These are phyloP conservation scores for Bruguiera sexangula DNA, from an alignment of 345 rosid genomes.

Conservation along the genomic window DNA sequence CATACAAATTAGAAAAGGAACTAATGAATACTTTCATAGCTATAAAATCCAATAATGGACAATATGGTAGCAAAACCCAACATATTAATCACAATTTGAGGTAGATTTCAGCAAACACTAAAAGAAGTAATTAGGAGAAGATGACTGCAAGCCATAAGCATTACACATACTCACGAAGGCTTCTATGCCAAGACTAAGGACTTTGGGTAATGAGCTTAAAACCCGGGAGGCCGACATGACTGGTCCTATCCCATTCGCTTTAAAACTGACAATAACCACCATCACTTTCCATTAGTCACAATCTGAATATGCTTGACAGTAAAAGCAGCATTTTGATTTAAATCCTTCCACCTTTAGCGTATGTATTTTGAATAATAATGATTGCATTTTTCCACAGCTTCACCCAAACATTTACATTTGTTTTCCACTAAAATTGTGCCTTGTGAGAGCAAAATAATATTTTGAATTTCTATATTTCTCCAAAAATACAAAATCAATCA, in stretches of 20 bases:
- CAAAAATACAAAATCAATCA: not conserved
- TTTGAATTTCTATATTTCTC: too few relatives aligned
- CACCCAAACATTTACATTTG: constrained; percentile 7
- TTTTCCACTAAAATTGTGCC: constrained; percentile 4
- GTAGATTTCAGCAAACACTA: not conserved
- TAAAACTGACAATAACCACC: not conserved
- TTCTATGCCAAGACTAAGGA: not conserved
- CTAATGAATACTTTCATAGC: not conserved
- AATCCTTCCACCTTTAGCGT: constrained; percentile 1
- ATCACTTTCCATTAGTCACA: not conserved
- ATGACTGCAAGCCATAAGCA: not conserved
- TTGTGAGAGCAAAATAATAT: constrained; percentile 1
- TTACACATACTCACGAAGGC: not conserved
- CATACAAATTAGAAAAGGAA: not conserved
- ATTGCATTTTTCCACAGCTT: constrained; percentile 8
- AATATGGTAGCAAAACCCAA: not conserved
- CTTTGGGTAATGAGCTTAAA: not conserved
- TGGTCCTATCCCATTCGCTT: not conserved
- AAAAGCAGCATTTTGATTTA: constrained; percentile 7
- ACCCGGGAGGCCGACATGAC: not conserved
- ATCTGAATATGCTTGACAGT: not conserved
- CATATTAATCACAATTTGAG: not conserved
- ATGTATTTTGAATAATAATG: not conserved
- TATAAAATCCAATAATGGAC: not conserved
- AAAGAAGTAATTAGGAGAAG: not conserved